Percentiles rank a stretch among this genome's conserved stretches.
Evolutionary conservation across 306 rosid genomes (phyloP).

Genomic region (Rubus idaeus): DNA sequence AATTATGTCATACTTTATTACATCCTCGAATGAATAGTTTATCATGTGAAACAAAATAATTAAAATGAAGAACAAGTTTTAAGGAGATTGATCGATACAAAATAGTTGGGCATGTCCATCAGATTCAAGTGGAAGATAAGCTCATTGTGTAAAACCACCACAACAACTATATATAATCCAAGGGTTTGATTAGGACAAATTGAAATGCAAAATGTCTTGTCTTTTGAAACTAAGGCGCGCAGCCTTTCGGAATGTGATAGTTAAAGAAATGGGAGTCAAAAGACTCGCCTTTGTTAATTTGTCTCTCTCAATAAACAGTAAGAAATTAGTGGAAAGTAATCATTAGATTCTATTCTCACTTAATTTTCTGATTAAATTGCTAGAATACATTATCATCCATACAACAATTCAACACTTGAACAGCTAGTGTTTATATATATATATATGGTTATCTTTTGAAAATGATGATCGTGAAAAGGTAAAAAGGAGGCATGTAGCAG

Average conservation of each 20-base stretch:
- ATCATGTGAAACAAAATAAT: not conserved
- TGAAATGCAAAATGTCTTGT: not conserved
- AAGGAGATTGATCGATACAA: not conserved
- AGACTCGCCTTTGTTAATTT: not conserved
- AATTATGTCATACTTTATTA: constrained; percentile 4
- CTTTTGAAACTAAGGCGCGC: not conserved
- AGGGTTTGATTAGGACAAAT: not conserved
- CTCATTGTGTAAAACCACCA: not conserved
- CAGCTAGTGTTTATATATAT: not conserved
- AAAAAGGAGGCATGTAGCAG: constrained; percentile 22
- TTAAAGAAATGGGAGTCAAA: not conserved
- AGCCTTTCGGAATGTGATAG: not conserved
- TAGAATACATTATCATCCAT: not conserved
- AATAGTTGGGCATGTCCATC: too few species aligned
- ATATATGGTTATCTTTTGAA: not conserved
- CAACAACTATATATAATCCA: not conserved
- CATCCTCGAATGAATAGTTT: not conserved
- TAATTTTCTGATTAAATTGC: not conserved
- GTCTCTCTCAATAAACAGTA: not conserved
- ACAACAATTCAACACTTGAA: not conserved
- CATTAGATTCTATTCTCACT: not conserved
- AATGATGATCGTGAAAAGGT: not conserved
- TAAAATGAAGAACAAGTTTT: not conserved
- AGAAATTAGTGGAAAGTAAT: not conserved
- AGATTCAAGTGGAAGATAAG: not conserved